Base-by-base conservation (phyloP, 2,329 filamentous ascomycete species). In the Claviceps pazoutovae region DNA sequence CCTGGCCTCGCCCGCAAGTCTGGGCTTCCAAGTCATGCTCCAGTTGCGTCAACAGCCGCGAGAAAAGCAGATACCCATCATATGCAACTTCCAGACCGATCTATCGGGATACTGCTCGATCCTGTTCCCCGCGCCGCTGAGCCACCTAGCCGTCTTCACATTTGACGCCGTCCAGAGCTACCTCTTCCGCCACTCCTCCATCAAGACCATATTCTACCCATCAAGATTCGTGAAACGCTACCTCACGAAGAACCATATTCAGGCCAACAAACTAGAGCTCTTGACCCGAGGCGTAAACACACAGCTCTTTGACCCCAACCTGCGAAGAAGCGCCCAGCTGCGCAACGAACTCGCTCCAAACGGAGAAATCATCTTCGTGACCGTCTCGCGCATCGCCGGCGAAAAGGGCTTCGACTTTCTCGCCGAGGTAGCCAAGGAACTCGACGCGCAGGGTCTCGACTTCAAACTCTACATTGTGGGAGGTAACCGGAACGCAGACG, bases 61-160 rank as follows among this genome's bases (percentile, higher is more conserved):
- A 21, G 68, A 75, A 36, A 69, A 71, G 8, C 79, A 80, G 43
- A 74, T 81, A 1, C 77, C 77, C 2, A 69, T 84, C 1, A 71
- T 86, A 44, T 76, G 82, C 62, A 87, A 86, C 63, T 86, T 85
- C 57, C 83, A 86, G 64, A 87, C 83, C 1, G 83, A 86, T 60
- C 68, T 87, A 9, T 78, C 80, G 0, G 81, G 81, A 1, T 87
- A 86, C 62, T 82, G 80, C 59, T 74, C 77, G 48, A 84, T 86
- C 49, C 68, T 87, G n/a, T 83, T 87, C 54, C 80, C 82, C 0
- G 67, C 71, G 1, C 80, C 79, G 0, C 69, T 87, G 17, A 79
- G 79, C 58, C 66, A 67, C 11, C 72, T 83, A 52, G 82, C 80
- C 4, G 79, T 82, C 46, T 80, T 75, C 63, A 69, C 82, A 11